Conservation (phyloP, 2,329 filamentous ascomycete species). For the Aspergillus vadensis region DNA sequence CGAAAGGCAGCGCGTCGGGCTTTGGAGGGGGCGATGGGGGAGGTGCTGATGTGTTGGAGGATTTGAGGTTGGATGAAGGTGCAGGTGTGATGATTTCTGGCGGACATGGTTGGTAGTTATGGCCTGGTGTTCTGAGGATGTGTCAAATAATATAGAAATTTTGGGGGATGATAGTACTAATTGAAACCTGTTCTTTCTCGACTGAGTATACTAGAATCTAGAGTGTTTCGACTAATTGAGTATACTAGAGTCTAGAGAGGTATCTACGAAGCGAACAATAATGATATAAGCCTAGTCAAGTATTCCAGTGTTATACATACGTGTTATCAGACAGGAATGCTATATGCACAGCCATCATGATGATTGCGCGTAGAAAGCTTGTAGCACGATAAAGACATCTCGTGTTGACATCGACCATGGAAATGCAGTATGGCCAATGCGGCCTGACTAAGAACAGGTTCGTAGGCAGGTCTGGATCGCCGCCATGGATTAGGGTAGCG, state of each 20-base stretch:
- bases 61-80: background rate
- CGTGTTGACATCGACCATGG: background rate
- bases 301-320: too few relatives aligned
- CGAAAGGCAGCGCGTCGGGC: background rate
- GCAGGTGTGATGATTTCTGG: background rate
- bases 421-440: background rate
- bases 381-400: background rate
- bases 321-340: background rate
- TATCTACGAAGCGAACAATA: too few relatives aligned
- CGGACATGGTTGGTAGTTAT: background rate
- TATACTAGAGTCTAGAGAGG: too few relatives aligned
- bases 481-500: background rate
- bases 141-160: too few relatives aligned
- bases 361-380: background rate
- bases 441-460: background rate
- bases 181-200: too few relatives aligned
- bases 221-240: too few relatives aligned
- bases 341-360: background rate
- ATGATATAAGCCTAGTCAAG: too few relatives aligned
- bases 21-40: background rate
- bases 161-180: too few relatives aligned
- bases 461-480: background rate
- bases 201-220: too few relatives aligned
- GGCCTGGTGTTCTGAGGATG: too few relatives aligned
- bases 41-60: background rate